These are phyloP conservation scores for Coemansia sp. DNA, from an alignment of 192 early-diverging fungal genomes.

Conservation along the genomic window DNA sequence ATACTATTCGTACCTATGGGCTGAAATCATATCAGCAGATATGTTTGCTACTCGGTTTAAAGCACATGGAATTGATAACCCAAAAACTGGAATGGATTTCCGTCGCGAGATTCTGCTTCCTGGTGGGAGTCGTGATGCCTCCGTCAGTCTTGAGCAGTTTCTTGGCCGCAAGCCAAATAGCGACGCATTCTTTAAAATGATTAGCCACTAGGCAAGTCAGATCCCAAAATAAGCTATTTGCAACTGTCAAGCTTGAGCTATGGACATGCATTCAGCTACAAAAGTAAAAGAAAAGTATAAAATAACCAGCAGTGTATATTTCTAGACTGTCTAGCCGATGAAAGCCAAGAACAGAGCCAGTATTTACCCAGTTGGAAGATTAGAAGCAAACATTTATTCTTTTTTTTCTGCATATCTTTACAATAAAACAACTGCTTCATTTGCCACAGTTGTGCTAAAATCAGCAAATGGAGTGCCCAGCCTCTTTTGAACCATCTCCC, in stretches of 20 bases:
- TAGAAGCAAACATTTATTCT: background rate
- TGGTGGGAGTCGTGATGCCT: conserved; percentile 1
- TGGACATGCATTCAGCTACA: background rate
- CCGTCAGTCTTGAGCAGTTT: conserved; percentile 2
- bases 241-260: background rate
- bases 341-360: background rate
- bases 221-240: background rate
- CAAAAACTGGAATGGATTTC: conserved; percentile 6
- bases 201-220: background rate
- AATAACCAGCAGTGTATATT: background rate
- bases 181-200: conserved; percentile 5
- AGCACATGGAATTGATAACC: conserved; percentile 49
- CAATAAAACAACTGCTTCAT: background rate
- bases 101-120: conserved; percentile 17
- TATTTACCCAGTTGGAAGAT: background rate
- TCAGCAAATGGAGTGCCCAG: too few relatives aligned
- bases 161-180: conserved; percentile 9
- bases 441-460: background rate
- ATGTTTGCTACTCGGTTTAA: conserved; percentile 70
- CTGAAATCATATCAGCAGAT: conserved; percentile 73
- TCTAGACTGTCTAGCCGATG: background rate
- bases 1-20: conserved; percentile 73
- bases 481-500: background rate
- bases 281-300: background rate
- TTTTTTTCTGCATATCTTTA: background rate